These are phyloP conservation scores for Mesembryanthemum crystallinum DNA, from an alignment of 148 eudicot species.

Conservation along the genomic window DNA sequence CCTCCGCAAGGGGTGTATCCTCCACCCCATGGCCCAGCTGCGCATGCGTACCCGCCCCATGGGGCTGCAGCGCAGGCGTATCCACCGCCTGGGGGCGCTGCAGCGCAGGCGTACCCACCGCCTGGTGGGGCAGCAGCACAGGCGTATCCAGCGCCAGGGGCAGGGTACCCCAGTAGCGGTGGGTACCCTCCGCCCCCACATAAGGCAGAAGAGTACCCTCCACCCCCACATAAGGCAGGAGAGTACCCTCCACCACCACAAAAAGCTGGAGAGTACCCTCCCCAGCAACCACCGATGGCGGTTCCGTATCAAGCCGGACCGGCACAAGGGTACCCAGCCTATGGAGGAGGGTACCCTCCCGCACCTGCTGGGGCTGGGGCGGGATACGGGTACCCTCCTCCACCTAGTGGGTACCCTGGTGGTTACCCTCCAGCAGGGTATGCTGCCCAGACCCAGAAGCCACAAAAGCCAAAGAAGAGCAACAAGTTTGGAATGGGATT, in stretches of 20 bases:
- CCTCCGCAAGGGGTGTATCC: conserved; percentile 3
- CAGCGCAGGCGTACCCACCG: neutral
- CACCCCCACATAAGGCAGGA: too few relatives aligned
- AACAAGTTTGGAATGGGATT: conserved; percentile 35
- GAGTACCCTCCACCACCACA: conserved; percentile 20
- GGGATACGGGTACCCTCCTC: conserved; percentile 31
- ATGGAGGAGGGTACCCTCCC: conserved; percentile 26
- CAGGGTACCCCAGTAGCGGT: conserved; percentile 11
- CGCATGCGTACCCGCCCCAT: neutral
- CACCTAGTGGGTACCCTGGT: conserved; percentile 30
- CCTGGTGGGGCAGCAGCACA: neutral
- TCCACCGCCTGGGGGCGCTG: conserved; percentile 11
- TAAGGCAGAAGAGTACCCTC: conserved; percentile 22
- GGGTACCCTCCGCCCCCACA: conserved; percentile 20
- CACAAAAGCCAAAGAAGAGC: conserved; percentile 39
- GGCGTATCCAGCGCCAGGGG: conserved; percentile 9
- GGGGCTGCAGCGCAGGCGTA: neutral
- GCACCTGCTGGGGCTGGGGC: conserved; percentile 14
- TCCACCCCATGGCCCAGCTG: conserved; percentile 1
- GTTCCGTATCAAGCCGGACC: conserved; percentile 14
- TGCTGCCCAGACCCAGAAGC: conserved; percentile 12
- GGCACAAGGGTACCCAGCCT: conserved; percentile 11
- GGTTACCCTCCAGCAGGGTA: conserved; percentile 30
- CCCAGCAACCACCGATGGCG: neutral
- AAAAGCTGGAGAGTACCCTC: conserved; percentile 23